phyloP scores from a whole-genome alignment of 805 yeast species.

The Ascoidea asiatica region DNA sequence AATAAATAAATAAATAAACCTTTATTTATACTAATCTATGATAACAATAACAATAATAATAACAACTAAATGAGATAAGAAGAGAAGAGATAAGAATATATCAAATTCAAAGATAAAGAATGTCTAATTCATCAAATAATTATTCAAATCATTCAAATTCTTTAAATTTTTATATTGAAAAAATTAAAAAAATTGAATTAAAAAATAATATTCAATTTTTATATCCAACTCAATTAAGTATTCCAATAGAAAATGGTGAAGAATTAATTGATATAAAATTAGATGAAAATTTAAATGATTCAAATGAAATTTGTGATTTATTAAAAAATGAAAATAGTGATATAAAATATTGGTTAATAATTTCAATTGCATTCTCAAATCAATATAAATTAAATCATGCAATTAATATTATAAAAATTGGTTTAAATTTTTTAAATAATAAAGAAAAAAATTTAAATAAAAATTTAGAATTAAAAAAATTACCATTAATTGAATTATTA shows the following conservation, averaged over 20 bases:
- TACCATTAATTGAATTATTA: slow-evolving; percentile 34
- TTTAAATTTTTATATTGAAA: no score
- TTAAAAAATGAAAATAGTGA: slow-evolving; percentile 70
- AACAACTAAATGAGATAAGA: no score
- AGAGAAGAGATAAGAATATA: no score
- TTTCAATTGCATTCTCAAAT: slow-evolving; percentile 66
- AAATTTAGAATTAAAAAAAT: not conserved
- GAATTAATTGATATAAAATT: slow-evolving; percentile 79
- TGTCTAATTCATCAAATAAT: no score
- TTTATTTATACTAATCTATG: no score
- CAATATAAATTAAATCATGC: slow-evolving; percentile 47
- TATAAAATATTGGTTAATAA: slow-evolving; percentile 67
- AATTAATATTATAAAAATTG: slow-evolving; percentile 44
- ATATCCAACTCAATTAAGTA: slow-evolving; percentile 13
- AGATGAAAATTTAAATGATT: slow-evolving; percentile 70
- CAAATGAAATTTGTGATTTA: slow-evolving; percentile 62
- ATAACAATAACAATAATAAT: no score
- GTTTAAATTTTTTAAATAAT: slow-evolving; percentile 26
- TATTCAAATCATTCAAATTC: no score
- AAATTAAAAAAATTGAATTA: not conserved
- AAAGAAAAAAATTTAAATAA: not conserved
- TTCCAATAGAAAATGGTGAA: slow-evolving; percentile 64
- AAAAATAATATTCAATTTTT: no score
- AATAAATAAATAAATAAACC: no score
- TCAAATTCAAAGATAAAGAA: no score